Base-by-base conservation (phyloP, 1,284 basidiomycete species). In the Athelia psychrophila region DNA sequence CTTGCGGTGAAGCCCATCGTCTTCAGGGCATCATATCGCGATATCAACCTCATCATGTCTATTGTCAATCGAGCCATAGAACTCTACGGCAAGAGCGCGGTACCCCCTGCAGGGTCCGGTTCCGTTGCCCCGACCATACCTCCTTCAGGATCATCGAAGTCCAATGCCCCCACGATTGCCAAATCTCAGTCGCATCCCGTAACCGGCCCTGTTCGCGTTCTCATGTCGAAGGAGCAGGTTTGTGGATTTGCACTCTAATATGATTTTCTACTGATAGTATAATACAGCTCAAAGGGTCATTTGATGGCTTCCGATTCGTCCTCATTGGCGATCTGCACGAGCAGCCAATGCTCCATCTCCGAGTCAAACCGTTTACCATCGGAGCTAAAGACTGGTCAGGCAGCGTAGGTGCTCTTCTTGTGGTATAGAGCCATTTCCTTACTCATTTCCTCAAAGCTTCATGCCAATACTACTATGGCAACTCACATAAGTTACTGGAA, bases 401-500 rank as follows among this genome's bases (percentile, higher is more conserved):
- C 54, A 89, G 94, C 72, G 92, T 97, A 64, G 60, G 69, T 13
- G 18, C 30, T 49, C 54, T 51, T 54, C 35, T 38, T 32, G 6
- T 47, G 18, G 19, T n/a, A 20, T 20, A 13, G 27, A 51, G 20
- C 12, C n/a, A 18, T 49, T 12, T 49, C 16, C 12, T 16, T 20
- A 46, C 24, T 25, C 32, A 50, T 3, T 13, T 52, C 16, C 44
- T 35, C 51, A 27, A 57, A 96, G 93, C 72, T 97, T 46, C 87
- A 88, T 65, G 87, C 92, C 9, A 86, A 84, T 3, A 91, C 88
- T 0, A 87, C 89, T 0, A 75, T 97, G 58, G 86, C 86, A 18
- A 86, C 85, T 2, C 85, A 88, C 51, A 89, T 98, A 65, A 94
- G 89, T 59, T 99, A 97, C 66, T 99, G 94, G 91, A 99, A 99